Percentiles rank a stretch among this genome's conserved stretches.
phyloP scores from a whole-genome alignment of 108 stramenopile species.

The Phaeodactylum tricornutum region DNA sequence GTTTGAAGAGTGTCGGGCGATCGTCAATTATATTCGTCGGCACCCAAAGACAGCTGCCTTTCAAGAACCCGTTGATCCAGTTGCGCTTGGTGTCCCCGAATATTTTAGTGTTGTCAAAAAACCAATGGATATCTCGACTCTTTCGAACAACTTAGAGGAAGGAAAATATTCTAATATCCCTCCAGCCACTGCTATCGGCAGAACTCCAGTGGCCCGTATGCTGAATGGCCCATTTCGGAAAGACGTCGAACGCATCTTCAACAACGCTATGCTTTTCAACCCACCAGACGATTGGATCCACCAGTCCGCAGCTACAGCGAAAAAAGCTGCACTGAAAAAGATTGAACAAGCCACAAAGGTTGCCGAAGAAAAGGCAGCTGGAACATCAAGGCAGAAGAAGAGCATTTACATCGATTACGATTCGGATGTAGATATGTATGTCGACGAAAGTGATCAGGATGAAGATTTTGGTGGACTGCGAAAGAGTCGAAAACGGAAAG shows the following conservation, averaged over 20 bases:
- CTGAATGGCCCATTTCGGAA: constrained; percentile 61
- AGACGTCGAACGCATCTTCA: constrained; percentile 69
- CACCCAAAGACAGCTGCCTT: constrained; percentile 59
- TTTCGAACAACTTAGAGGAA: constrained; percentile 55
- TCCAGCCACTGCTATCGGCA: constrained; percentile 26
- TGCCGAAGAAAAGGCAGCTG: constrained; percentile 13
- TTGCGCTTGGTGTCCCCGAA: constrained; percentile 80
- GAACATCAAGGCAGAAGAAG: constrained; percentile 21
- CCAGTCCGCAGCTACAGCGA: constrained; percentile 34
- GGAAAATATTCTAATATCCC: constrained; percentile 69
- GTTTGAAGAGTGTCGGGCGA: constrained; percentile 41
- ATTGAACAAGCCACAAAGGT: constrained; percentile 29
- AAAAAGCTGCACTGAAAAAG: constrained; percentile 46
- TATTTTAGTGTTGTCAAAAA: constrained; percentile 80
- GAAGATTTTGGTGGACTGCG: constrained; percentile 32
- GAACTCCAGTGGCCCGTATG: constrained; percentile 46
- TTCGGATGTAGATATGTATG: constrained; percentile 73
- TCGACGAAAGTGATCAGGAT: constrained; percentile 65
- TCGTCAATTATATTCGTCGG: constrained; percentile 37
- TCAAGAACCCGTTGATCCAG: constrained; percentile 82
- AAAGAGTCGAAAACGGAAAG: constrained; percentile 23
- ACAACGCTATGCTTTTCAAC: constrained; percentile 81
- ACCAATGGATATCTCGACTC: constrained; percentile 95
- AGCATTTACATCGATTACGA: constrained; percentile 66
- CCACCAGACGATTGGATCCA: constrained; percentile 64